Percentiles rank a stretch among this genome's conserved stretches.
Evolutionary conservation across 2,329 filamentous ascomycete species (phyloP).

Genomic region (Malbranchea cinnamomea): DNA sequence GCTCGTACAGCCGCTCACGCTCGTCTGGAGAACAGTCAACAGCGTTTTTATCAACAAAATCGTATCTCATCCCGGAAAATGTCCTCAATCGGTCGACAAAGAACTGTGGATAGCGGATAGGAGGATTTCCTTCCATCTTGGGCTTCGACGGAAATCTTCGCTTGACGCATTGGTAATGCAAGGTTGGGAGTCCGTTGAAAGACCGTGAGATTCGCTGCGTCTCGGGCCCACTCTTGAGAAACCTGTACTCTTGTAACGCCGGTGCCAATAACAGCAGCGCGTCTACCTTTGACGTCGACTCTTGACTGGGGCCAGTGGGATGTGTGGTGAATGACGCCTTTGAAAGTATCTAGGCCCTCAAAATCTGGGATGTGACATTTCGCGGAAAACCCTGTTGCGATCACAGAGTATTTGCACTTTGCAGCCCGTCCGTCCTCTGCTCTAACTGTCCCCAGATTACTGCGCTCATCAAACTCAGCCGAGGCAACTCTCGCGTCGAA

Average conservation of each 20-base stretch:
- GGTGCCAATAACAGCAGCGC: slow-evolving; percentile 48
- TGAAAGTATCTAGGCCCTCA: slow-evolving; percentile 31
- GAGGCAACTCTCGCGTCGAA: slow-evolving; percentile 31
- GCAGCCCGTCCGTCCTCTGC: slow-evolving; percentile 28
- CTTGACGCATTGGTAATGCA: slow-evolving; percentile 45
- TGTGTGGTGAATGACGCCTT: slow-evolving; percentile 44
- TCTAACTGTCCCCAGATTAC: slow-evolving; percentile 30
- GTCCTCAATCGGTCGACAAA: slow-evolving; percentile 36
- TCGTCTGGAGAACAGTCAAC: slow-evolving; percentile 37
- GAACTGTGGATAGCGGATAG: slow-evolving; percentile 34
- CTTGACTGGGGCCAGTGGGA: slow-evolving; percentile 45
- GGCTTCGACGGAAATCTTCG: slow-evolving; percentile 32
- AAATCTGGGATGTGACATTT: slow-evolving; percentile 30
- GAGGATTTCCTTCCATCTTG: slow-evolving; percentile 30
- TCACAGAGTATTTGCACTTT: slow-evolving; percentile 31
- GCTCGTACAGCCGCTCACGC: slow-evolving; percentile 34
- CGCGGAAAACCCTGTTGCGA: slow-evolving; percentile 32
- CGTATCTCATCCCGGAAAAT: slow-evolving; percentile 44
- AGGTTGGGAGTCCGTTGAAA: slow-evolving; percentile 54
- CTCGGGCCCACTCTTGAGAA: slow-evolving; percentile 42
- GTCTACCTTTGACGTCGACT: slow-evolving; percentile 43
- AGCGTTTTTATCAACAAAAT: slow-evolving; percentile 37
- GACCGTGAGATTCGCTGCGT: slow-evolving; percentile 34
- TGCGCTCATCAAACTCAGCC: slow-evolving; percentile 25
- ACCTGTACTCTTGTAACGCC: slow-evolving; percentile 52